Percentiles rank a stretch among this genome's conserved stretches.
Evolutionary conservation across 306 rosid genomes (phyloP).

Genomic region (Coriaria nepalensis): DNA sequence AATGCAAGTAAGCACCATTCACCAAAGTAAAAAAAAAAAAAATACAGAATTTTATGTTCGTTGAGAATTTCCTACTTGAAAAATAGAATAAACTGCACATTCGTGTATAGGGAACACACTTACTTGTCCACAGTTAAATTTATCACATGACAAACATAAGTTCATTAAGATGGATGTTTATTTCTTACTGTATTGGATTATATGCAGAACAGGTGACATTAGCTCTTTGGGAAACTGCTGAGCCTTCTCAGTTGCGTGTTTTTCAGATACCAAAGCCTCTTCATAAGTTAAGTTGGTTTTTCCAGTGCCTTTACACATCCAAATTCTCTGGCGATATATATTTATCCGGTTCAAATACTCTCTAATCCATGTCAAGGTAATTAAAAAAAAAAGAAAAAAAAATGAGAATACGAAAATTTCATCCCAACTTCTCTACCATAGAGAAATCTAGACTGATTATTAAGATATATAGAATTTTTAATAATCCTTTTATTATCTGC

Average conservation of each 20-base stretch:
- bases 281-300: conserved; percentile 78
- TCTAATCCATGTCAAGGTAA: conserved; percentile 44
- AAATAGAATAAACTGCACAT: neutral
- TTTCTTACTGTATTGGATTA: conserved; percentile 80
- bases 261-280: conserved; percentile 88
- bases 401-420: neutral
- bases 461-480: too few relatives aligned
- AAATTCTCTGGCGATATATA: conserved; percentile 69
- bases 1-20: too few relatives aligned
- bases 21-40: too few relatives aligned
- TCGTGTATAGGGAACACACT: too few relatives aligned
- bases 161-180: conserved; percentile 3
- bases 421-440: neutral
- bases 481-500: too few relatives aligned
- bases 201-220: conserved; percentile 48
- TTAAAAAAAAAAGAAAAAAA: conserved; percentile 5
- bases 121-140: too few relatives aligned
- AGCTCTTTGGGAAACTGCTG: conserved; percentile 76
- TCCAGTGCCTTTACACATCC: conserved; percentile 81
- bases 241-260: conserved; percentile 66
- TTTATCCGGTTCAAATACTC: conserved; percentile 62
- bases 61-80: neutral
- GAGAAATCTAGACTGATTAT: too few relatives aligned
- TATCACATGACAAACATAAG: neutral
- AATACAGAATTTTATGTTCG: neutral